These are phyloP conservation scores for Pedinophyceae sp. DNA, from an alignment of 139 green algal species.

Conservation along the genomic window DNA sequence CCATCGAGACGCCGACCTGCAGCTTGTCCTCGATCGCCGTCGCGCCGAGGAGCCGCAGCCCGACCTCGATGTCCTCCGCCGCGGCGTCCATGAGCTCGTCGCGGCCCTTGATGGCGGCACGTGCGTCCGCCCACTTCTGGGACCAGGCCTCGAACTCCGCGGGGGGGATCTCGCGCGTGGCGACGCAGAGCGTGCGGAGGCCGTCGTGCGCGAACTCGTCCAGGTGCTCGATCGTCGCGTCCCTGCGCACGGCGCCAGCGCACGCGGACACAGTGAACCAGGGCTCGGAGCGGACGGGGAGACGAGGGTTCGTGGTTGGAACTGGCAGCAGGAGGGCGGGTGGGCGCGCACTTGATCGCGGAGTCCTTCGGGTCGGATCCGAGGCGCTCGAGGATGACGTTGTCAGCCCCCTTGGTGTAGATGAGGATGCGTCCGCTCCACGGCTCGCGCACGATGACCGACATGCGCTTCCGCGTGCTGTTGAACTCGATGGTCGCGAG, in stretches of 20 bases:
- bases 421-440: conserved; percentile 4
- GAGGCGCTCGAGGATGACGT: conserved; percentile 30
- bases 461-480: conserved; percentile 23
- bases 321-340: too few relatives aligned
- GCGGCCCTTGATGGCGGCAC: conserved; percentile 16
- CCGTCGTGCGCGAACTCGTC: conserved; percentile 63
- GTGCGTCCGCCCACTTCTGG: background rate
- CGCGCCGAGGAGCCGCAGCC: conserved; percentile 5
- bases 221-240: conserved; percentile 29
- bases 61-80: conserved; percentile 9
- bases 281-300: too few relatives aligned
- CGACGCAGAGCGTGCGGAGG: conserved; percentile 69
- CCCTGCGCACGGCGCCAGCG: conserved; percentile 3
- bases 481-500: conserved; percentile 34
- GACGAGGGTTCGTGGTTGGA: too few relatives aligned
- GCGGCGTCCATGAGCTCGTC: conserved; percentile 33
- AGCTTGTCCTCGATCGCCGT: conserved; percentile 14
- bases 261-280: too few relatives aligned
- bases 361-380: background rate
- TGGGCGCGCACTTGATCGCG: too few relatives aligned
- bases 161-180: background rate
- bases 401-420: conserved; percentile 51
- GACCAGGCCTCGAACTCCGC: background rate
- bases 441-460: conserved; percentile 27
- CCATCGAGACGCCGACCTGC: conserved; percentile 5